These are phyloP conservation scores for Herpetomonas muscarum DNA, from an alignment of 208 protist species.

Conservation along the genomic window DNA sequence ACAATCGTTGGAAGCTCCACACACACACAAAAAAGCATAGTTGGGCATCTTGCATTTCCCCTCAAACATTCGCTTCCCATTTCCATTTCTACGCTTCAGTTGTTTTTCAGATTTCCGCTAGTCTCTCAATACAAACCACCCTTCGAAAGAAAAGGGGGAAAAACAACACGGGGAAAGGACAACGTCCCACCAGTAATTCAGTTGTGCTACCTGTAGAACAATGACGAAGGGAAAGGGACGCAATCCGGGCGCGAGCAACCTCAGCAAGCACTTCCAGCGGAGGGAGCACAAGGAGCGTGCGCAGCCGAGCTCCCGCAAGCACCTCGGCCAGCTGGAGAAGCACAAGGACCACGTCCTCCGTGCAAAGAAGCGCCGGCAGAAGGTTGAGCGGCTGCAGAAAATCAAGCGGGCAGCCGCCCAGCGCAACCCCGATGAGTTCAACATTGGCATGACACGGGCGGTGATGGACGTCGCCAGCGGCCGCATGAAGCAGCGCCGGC, in stretches of 20 bases:
- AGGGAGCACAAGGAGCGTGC: constrained; percentile 88
- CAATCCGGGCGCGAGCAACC: constrained; percentile 75
- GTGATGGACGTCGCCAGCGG: constrained; percentile 83
- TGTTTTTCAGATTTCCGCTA: too few relatives aligned
- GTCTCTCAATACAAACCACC: too few relatives aligned
- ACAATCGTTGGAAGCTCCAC: too few relatives aligned
- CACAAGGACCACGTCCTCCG: constrained; percentile 91
- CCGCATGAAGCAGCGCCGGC: constrained; percentile 60
- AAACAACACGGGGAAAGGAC: too few relatives aligned
- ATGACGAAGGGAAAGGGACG: constrained; percentile 86
- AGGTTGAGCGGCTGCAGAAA: constrained; percentile 65
- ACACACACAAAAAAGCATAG: too few relatives aligned
- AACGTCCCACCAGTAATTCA: too few relatives aligned
- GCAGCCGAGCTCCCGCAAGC: constrained; percentile 70
- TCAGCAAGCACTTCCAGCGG: constrained; percentile 88
- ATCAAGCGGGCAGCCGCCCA: constrained; percentile 83
- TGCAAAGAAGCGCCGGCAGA: constrained; percentile 67
- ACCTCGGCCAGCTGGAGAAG: constrained; percentile 92
- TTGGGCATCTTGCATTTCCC: too few relatives aligned
- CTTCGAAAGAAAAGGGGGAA: too few relatives aligned
- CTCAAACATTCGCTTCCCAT: too few relatives aligned
- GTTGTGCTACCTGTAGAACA: too few relatives aligned
- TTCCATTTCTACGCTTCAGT: too few relatives aligned
- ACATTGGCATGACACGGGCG: constrained; percentile 91
- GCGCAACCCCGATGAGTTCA: constrained; percentile 93